A percentile compares a stretch with the other conserved stretches of the same genome.
Conservation (phyloP, 306 rosid genomes). For the Trichosanthes cucumerina region DNA sequence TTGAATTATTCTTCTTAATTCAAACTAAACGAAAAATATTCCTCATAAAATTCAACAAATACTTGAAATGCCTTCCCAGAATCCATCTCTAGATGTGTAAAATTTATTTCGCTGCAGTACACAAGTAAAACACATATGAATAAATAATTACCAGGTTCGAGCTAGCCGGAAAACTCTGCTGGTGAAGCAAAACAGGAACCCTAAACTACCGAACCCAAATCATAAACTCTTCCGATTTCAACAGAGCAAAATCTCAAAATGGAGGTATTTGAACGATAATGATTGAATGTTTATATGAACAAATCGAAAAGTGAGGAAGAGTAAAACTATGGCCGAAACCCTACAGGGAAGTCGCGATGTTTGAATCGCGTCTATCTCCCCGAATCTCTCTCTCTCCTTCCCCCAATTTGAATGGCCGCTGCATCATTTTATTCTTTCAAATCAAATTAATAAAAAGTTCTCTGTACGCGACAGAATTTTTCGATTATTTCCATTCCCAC, state of each 20-base stretch:
- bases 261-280: neutral
- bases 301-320: neutral
- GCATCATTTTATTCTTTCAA: conserved; percentile 27
- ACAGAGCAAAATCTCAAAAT: conserved; percentile 15
- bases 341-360: neutral
- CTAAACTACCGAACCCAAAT: conserved; percentile 25
- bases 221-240: conserved; percentile 3
- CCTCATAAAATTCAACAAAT: neutral
- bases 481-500: neutral
- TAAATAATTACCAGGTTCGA: conserved; percentile 32
- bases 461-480: no score
- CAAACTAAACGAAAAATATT: neutral
- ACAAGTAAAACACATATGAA: neutral
- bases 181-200: conserved; percentile 27
- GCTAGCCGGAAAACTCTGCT: conserved; percentile 20
- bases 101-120: neutral
- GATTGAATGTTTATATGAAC: neutral
- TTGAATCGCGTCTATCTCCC: conserved; percentile 22
- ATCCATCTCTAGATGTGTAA: neutral
- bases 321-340: neutral
- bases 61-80: neutral
- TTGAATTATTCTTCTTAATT: neutral
- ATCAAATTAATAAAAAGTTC: conserved; percentile 4
- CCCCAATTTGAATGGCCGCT: conserved; percentile 35
- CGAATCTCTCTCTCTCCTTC: conserved; percentile 4